Conservation (phyloP, 768 basidiomycete species). For the Amanita phalloides region DNA sequence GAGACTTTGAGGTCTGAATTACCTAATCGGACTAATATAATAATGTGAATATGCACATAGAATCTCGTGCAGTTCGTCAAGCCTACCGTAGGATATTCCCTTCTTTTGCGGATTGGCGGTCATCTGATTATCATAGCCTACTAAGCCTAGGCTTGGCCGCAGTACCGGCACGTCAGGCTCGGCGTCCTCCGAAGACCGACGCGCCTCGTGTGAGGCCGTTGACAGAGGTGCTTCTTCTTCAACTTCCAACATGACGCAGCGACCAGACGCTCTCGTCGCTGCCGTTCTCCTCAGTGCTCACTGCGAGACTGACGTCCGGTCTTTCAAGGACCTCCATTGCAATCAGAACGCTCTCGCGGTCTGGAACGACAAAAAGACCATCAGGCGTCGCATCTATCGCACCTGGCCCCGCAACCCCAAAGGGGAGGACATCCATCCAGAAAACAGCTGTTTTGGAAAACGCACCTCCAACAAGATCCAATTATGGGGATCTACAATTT, state of each 20-base stretch:
- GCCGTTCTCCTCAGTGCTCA: neutral
- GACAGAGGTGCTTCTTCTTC: too few species aligned
- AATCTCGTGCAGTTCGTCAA: too few species aligned
- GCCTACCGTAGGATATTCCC: too few species aligned
- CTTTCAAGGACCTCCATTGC: conserved; percentile 11
- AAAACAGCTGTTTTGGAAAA: neutral
- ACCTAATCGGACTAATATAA: too few species aligned
- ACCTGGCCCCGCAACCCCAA: conserved; percentile 23
- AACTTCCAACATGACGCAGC: neutral
- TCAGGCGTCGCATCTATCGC: conserved; percentile 16
- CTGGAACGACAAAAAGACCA: neutral
- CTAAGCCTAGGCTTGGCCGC: too few species aligned
- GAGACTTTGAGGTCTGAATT: too few species aligned
- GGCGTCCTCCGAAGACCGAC: too few species aligned
- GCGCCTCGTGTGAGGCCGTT: too few species aligned
- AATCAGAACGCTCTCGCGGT: neutral
- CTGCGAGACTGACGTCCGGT: neutral
- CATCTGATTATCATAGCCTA: too few species aligned
- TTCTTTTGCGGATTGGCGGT: too few species aligned
- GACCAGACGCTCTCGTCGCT: neutral
- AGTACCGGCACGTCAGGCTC: too few species aligned
- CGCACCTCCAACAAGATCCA: conserved; percentile 17
- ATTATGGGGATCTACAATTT: conserved; percentile 32
- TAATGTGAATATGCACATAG: too few species aligned
- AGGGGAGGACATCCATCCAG: conserved; percentile 10